Evolutionary conservation across 1,284 basidiomycete species (phyloP), one percentile per base, ranked within the genome.

Genomic region (Leccinum subrobustum): DNA sequence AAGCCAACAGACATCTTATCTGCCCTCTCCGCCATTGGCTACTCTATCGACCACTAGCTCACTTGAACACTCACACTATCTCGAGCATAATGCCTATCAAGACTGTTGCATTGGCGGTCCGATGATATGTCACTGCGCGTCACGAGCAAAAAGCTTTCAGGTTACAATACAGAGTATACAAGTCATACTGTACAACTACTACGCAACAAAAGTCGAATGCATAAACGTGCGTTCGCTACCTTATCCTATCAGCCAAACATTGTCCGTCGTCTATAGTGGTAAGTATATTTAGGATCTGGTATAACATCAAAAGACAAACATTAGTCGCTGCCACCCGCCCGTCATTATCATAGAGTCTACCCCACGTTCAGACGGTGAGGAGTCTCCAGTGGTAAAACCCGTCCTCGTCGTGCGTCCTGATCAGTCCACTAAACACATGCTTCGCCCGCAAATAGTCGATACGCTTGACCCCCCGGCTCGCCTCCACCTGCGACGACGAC

Each of bases 371-470:
- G 6, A 35, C 54, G 3, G 78, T 71, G n/a, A 79, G 63, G 18
- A 81, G 65, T 63, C 66, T 75, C 70, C 80, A 73, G 47, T 75
- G 70, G 63, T 76, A 75, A 60, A 76, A 78, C 6, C 77, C 75
- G 14, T 76, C 76, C 20, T 70, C 72, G 2, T 75, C 72, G 4
- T 63, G 58, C 9, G 67, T 69, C 62, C 80, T 78, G 31, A 79
- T 69, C 61, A 89, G 70, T 8, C 87, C 88, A 57, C 75, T 79
- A 73, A 89, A 86, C 70, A 77, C 75, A 39, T 77, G 77, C 66
- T 73, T 79, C 3, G 82, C 83, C 59, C 74, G 64, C 60, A 89
- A 67, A 66, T 82, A 89, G 70, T 90, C 88, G 18, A 87, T 71
- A 50, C 79, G 77, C 72, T 81, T 83, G 37, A 87, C 81, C 1